phyloP scores from a whole-genome alignment of 768 basidiomycete genomes.

The Kwoniella botswanensis region DNA sequence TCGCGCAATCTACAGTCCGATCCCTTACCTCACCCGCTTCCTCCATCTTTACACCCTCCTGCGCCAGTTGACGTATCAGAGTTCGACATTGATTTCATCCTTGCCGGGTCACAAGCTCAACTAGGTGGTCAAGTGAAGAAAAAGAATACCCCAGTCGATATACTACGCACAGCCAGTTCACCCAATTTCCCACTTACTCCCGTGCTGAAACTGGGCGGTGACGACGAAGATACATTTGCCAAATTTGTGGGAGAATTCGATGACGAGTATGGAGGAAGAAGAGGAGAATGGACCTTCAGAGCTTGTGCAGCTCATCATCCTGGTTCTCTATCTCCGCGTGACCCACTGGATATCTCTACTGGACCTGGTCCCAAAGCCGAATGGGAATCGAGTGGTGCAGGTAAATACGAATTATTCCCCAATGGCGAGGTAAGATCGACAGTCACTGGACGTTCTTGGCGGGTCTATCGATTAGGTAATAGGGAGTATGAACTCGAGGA shows the following conservation, averaged over 20 bases:
- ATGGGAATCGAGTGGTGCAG: slow-evolving; percentile 55
- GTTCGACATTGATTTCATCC: slow-evolving; percentile 60
- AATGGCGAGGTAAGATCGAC: slow-evolving; percentile 50
- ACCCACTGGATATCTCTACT: slow-evolving; percentile 29
- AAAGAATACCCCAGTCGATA: slow-evolving; percentile 32
- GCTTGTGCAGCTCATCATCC: slow-evolving; percentile 30
- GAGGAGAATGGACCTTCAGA: slow-evolving; percentile 58
- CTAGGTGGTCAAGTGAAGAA: slow-evolving; percentile 38
- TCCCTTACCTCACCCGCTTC: slow-evolving; percentile 56
- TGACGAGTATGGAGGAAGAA: slow-evolving; percentile 57
- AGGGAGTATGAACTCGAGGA: slow-evolving; percentile 53
- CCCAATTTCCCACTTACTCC: slow-evolving; percentile 30
- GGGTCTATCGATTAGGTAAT: slow-evolving; percentile 29
- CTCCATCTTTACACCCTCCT: slow-evolving; percentile 56
- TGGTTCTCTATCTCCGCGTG: slow-evolving; percentile 5
- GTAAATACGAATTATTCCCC: slow-evolving; percentile 46
- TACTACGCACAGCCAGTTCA: slow-evolving; percentile 10
- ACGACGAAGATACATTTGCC: slow-evolving; percentile 58
- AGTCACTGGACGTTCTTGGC: slow-evolving; percentile 44
- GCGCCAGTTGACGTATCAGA: slow-evolving; percentile 57
- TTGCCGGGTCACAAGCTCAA: slow-evolving; percentile 54
- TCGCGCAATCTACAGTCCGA: slow-evolving; percentile 52
- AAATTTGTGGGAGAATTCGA: slow-evolving; percentile 59
- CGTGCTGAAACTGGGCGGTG: slow-evolving; percentile 47
- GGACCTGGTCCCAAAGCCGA: slow-evolving; percentile 30